These are phyloP conservation scores for Chamaecyparis obtusa DNA, from an alignment of 75 land plant species.

Conservation along the genomic window DNA sequence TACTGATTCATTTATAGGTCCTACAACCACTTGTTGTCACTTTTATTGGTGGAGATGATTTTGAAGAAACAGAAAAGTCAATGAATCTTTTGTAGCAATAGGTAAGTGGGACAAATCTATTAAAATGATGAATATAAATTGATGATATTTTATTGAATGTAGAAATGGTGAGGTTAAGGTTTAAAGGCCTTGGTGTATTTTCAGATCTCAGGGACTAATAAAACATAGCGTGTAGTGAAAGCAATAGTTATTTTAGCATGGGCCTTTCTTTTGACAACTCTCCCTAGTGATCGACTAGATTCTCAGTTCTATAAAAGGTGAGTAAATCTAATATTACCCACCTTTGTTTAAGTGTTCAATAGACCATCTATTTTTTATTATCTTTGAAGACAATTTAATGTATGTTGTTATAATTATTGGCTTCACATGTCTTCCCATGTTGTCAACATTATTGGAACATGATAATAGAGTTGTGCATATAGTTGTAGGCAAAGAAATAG, in stretches of 20 bases:
- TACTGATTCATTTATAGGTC: constrained; percentile 40
- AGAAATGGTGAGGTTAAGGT: not conserved
- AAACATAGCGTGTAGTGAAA: constrained; percentile 49
- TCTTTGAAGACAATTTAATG: not conserved
- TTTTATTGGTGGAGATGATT: constrained; percentile 76
- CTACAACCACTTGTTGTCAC: constrained; percentile 70
- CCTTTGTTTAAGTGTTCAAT: not conserved
- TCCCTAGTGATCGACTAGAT: constrained; percentile 36
- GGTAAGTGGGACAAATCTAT: constrained; percentile 21
- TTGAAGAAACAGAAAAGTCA: constrained; percentile 62
- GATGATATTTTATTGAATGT: not conserved
- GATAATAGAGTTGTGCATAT: constrained; percentile 65
- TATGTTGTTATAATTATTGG: not conserved
- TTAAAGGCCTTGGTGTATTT: not conserved
- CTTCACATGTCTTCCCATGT: constrained; percentile 58
- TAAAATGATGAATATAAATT: not conserved
- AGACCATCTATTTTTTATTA: not conserved
- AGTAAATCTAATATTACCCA: constrained; percentile 14
- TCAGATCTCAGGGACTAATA: constrained; percentile 16
- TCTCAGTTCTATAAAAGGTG: constrained; percentile 55
- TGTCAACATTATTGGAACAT: constrained; percentile 65
- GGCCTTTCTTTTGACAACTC: constrained; percentile 81
- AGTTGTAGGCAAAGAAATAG: constrained; percentile 77
- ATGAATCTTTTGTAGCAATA: constrained; percentile 83
- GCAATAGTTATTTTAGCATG: constrained; percentile 76